phyloP scores from a whole-genome alignment of 306 rosid genomes.

The Cajanus cajan region DNA sequence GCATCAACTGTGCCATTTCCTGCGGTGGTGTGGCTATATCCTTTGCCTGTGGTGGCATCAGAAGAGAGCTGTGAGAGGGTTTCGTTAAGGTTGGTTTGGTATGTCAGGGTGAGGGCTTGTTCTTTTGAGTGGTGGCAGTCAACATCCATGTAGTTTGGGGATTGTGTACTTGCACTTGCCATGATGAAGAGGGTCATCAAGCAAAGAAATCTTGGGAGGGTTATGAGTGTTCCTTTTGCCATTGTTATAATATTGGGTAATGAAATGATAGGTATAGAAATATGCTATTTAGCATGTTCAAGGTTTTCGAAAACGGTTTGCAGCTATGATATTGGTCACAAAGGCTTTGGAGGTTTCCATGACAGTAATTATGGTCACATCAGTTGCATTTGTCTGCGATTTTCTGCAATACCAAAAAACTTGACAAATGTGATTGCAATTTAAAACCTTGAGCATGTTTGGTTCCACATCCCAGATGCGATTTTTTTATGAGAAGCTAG shows the following conservation, averaged over 20 bases:
- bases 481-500: too few species aligned
- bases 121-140: constrained; percentile 30
- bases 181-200: constrained; percentile 17
- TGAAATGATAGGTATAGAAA: background rate
- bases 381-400: too few species aligned
- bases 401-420: too few species aligned
- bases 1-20: constrained; percentile 8
- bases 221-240: background rate
- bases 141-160: constrained; percentile 30
- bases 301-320: too few species aligned
- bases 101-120: constrained; percentile 13
- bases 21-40: constrained; percentile 29
- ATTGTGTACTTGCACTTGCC: constrained; percentile 8
- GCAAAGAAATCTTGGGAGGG: background rate
- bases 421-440: too few species aligned
- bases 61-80: constrained; percentile 14
- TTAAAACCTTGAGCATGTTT: too few species aligned
- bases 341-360: too few species aligned
- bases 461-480: too few species aligned
- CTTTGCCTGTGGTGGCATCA: constrained; percentile 29
- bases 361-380: too few species aligned
- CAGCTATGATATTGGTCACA: too few species aligned
- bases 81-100: constrained; percentile 31
- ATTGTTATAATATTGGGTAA: background rate
- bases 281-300: background rate